Conservation (phyloP, 2,329 filamentous ascomycete species). For the Chrysosporium keratinophilum region DNA sequence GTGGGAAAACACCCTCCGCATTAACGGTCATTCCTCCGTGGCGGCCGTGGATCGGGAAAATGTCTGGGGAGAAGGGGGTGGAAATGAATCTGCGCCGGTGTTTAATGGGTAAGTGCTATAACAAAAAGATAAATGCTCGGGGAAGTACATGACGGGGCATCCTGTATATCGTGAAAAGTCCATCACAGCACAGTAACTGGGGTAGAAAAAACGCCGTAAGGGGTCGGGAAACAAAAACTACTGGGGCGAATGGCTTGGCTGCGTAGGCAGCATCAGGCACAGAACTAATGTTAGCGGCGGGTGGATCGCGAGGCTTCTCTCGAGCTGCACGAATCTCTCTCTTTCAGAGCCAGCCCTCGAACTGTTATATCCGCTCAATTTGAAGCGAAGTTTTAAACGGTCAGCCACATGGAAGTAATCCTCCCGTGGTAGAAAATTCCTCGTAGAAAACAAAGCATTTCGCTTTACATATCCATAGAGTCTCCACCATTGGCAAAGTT, state of each 20-base stretch:
- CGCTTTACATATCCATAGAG: slow-evolving; percentile 61
- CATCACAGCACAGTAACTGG: slow-evolving; percentile 18
- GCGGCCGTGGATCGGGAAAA: background rate
- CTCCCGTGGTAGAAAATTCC: background rate
- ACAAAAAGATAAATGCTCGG: slow-evolving; percentile 12
- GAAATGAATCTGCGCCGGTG: slow-evolving; percentile 4
- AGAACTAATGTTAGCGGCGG: too few species aligned
- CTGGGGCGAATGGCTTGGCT: background rate
- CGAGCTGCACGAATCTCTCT: too few species aligned
- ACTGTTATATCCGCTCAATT: too few species aligned
- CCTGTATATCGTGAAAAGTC: slow-evolving; percentile 35
- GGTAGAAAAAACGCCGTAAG: slow-evolving; percentile 11
- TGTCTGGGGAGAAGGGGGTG: background rate
- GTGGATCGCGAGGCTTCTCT: too few species aligned
- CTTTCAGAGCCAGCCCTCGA: too few species aligned
- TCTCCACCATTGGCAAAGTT: slow-evolving; percentile 74
- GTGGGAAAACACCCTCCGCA: background rate
- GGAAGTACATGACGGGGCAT: slow-evolving; percentile 41
- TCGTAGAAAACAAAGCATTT: background rate
- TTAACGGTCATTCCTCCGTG: slow-evolving; percentile 4
- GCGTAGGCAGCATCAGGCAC: background rate
- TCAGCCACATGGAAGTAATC: background rate
- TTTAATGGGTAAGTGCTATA: background rate
- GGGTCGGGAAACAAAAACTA: background rate
- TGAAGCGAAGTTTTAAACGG: background rate